Evolutionary conservation across 345 rosid species (phyloP), one percentile per base, ranked within the genome.

Genomic region (Anacardium occidentale): DNA sequence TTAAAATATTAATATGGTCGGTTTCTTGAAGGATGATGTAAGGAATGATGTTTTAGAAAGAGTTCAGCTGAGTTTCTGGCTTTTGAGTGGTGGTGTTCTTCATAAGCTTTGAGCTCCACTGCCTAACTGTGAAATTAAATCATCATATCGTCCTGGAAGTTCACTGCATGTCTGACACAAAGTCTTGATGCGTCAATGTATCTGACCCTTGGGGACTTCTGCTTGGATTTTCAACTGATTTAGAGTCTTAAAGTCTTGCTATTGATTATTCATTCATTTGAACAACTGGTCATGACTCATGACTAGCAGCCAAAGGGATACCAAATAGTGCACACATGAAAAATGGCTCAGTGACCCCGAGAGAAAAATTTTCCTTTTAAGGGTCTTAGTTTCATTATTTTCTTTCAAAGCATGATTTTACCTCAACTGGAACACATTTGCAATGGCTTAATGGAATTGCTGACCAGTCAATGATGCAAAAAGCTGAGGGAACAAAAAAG

Each of bases 51-150:
- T 29, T 1, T 25, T 29, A 51, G 53, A 4, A 24, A 20, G 42
- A 66, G 48, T 21, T 66, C 66, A 48, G 58, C 62, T 8, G 47
- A 57, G 64, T 13, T 51, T 20, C 65, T 40, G 62, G 68, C 73
- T 61, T 75, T 55, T 65, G 70, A 24, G 69, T 56, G 5, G 34
- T 65, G 29, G 14, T 24, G 32, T 24, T 73, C 37, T 56, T 32
- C 15, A 48, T 61, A 64, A 26, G 54, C 47, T 64, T 65, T 64
- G 20, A 50, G 34, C 60, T 29, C 52, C 50, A 68, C 40, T 45
- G 17, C 20, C 22, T 9, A 32, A 50, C 20, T 34, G 25, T 10
- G 20, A 51, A 61, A 18, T 52, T 25, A 45, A 21, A 24, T 12
- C 58, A 66, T 66, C 70, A 29, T 18, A 11, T 66, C 26, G 44